Conservation (phyloP, 225 moss, liverwort and hornwort species). For the Asterella californica region DNA sequence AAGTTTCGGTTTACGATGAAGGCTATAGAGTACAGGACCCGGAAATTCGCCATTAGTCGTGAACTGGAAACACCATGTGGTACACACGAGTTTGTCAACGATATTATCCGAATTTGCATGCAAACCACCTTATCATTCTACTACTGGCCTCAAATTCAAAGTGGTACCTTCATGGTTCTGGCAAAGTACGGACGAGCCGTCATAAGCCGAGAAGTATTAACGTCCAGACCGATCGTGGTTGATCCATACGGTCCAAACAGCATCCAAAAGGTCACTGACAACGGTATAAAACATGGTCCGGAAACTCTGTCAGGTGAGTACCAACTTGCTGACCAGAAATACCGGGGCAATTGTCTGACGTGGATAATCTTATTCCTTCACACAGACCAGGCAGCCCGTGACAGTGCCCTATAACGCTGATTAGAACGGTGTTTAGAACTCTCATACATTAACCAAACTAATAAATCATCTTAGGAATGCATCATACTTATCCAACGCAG, state of each 20-base stretch:
- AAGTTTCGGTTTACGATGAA: slow-evolving; percentile 24
- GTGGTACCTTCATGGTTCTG: slow-evolving; percentile 24
- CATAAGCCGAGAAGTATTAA: slow-evolving; percentile 38
- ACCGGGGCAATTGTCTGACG: background rate
- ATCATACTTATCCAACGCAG: too few species aligned
- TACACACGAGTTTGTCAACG: background rate
- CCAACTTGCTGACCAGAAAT: background rate
- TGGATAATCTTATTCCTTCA: background rate
- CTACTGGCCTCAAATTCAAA: too few species aligned
- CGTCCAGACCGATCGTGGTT: slow-evolving; percentile 24
- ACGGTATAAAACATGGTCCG: background rate
- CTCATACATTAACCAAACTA: background rate
- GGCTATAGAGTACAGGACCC: slow-evolving; percentile 28
- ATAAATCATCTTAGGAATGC: background rate
- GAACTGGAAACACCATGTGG: slow-evolving; percentile 17
- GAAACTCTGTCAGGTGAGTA: background rate
- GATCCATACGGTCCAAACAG: slow-evolving; percentile 14
- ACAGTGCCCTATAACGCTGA: too few species aligned
- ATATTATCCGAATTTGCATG: background rate
- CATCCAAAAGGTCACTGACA: slow-evolving; percentile 23
- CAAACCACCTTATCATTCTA: background rate
- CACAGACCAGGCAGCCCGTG: background rate
- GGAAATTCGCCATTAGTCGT: slow-evolving; percentile 20
- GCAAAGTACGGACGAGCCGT: slow-evolving; percentile 16
- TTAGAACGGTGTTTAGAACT: background rate